These are phyloP conservation scores for Arthrobotrys conoides DNA, from an alignment of 2,329 filamentous ascomycete genomes.

Conservation along the genomic window DNA sequence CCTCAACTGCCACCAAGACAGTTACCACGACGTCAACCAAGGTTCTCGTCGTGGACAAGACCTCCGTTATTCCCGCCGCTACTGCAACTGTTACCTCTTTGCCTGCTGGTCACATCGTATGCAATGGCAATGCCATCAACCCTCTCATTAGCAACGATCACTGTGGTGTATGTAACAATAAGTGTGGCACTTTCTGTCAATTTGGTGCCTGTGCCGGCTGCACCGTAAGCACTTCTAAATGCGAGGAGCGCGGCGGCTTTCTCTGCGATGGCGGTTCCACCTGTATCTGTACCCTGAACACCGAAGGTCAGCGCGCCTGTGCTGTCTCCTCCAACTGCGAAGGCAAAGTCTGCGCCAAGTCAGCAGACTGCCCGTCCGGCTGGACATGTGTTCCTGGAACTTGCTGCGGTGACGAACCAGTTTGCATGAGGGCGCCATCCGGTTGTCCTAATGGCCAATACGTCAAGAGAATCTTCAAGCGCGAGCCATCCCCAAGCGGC, in stretches of 20 bases:
- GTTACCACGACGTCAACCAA: not conserved
- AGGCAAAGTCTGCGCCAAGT: slow-evolving; percentile 17
- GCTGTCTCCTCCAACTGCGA: slow-evolving; percentile 27
- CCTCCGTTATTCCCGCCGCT: slow-evolving; percentile 17
- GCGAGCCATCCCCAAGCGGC: slow-evolving; percentile 4
- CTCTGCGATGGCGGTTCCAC: slow-evolving; percentile 44
- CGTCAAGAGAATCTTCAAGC: slow-evolving; percentile 32
- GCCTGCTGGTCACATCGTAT: slow-evolving; percentile 24
- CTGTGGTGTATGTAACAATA: slow-evolving; percentile 39
- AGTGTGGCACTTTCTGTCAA: slow-evolving; percentile 35
- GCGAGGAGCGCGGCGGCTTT: slow-evolving; percentile 26
- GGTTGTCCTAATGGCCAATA: slow-evolving; percentile 45
- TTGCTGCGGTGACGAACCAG: slow-evolving; percentile 39
- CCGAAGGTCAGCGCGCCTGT: slow-evolving; percentile 43
- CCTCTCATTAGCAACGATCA: slow-evolving; percentile 12
- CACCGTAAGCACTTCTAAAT: slow-evolving; percentile 20
- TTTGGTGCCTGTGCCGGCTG: slow-evolving; percentile 48
- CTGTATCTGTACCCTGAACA: slow-evolving; percentile 45
- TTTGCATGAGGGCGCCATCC: slow-evolving; percentile 46
- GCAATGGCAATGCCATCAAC: slow-evolving; percentile 8
- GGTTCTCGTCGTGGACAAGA: not conserved
- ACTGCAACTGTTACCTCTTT: slow-evolving; percentile 29
- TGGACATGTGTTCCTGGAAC: slow-evolving; percentile 42
- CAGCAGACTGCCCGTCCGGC: slow-evolving; percentile 29
- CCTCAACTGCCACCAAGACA: slow-evolving; percentile 11